Conservation (phyloP, 495 filamentous ascomycete genomes). For the Clohesyomyces aquaticus region DNA sequence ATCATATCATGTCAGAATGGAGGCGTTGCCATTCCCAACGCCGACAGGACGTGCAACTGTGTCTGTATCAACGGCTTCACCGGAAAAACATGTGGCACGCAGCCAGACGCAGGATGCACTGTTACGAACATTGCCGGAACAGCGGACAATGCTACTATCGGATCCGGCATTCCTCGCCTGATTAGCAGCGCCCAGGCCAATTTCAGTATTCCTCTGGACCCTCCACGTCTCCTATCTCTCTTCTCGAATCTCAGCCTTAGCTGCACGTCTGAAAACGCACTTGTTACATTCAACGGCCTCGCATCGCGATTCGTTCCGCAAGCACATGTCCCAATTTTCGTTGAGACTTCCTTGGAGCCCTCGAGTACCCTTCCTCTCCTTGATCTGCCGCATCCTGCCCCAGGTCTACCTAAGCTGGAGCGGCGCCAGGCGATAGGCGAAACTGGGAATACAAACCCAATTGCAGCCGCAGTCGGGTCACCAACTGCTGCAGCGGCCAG, state of each 20-base stretch:
- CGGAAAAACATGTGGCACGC: slow-evolving; percentile 69
- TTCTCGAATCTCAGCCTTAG: slow-evolving; percentile 74
- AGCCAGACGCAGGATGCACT: slow-evolving; percentile 69
- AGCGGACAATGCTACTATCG: slow-evolving; percentile 73
- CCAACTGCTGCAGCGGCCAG: slow-evolving; percentile 13
- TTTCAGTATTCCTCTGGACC: slow-evolving; percentile 75
- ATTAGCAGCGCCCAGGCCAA: slow-evolving; percentile 65
- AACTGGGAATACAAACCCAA: background rate
- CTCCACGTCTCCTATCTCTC: slow-evolving; percentile 67
- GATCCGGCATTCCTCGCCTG: slow-evolving; percentile 73
- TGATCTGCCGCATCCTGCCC: slow-evolving; percentile 8
- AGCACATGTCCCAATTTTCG: slow-evolving; percentile 16
- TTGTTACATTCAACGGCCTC: slow-evolving; percentile 76
- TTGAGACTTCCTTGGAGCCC: slow-evolving; percentile 15
- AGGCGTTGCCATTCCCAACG: slow-evolving; percentile 70
- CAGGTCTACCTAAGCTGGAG: slow-evolving; percentile 4
- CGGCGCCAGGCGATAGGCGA: slow-evolving; percentile 21
- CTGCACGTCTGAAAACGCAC: slow-evolving; percentile 80
- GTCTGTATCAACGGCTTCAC: slow-evolving; percentile 86
- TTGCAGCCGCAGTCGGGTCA: background rate
- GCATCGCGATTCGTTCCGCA: slow-evolving; percentile 42
- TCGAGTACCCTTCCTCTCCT: slow-evolving; percentile 30
- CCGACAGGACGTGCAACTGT: slow-evolving; percentile 71
- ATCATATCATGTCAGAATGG: slow-evolving; percentile 72
- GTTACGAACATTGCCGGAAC: slow-evolving; percentile 59